Percentiles rank a stretch among this genome's conserved stretches.
Conservation (phyloP, 176 grass and related monocot species). For the Thinopyrum elongatum region DNA sequence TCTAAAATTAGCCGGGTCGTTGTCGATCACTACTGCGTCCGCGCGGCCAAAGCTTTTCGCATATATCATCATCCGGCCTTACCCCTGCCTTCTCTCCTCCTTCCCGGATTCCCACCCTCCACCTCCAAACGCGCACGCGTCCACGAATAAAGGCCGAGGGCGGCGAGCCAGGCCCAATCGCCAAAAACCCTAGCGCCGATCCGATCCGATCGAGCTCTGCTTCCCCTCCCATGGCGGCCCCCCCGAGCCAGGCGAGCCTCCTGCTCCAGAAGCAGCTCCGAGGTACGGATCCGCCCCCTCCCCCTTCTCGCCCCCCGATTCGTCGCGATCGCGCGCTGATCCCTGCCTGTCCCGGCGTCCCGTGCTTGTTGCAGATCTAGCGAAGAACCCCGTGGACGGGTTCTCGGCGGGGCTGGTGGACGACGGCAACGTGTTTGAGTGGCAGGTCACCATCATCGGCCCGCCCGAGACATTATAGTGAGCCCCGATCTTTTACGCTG, state of each 20-base stretch:
- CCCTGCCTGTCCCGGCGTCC: neutral
- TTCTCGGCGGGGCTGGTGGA: conserved; percentile 74
- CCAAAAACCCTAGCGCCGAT: conserved; percentile 55
- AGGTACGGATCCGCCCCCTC: conserved; percentile 55
- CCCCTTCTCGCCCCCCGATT: conserved; percentile 16
- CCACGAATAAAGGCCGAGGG: conserved; percentile 55
- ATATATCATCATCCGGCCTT: conserved; percentile 32
- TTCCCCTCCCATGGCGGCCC: conserved; percentile 54
- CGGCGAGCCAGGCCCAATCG: conserved; percentile 30
- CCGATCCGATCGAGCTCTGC: conserved; percentile 63
- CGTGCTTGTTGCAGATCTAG: conserved; percentile 48
- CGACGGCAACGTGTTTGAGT: conserved; percentile 69
- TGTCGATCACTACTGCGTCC: conserved; percentile 5
- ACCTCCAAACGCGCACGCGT: conserved; percentile 27
- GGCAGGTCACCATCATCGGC: conserved; percentile 86
- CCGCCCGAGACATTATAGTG: conserved; percentile 82
- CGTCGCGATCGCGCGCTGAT: conserved; percentile 30
- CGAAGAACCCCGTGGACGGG: conserved; percentile 69
- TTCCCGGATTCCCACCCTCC: conserved; percentile 22
- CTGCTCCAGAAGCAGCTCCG: conserved; percentile 93
- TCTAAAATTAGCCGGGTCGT: conserved; percentile 17
- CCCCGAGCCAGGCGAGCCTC: conserved; percentile 77
- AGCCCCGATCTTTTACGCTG: conserved; percentile 23
- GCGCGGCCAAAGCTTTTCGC: neutral
- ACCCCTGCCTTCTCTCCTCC: neutral